Base-by-base conservation (phyloP, 73 alveolate species). In the Effrenium voratum region DNA sequence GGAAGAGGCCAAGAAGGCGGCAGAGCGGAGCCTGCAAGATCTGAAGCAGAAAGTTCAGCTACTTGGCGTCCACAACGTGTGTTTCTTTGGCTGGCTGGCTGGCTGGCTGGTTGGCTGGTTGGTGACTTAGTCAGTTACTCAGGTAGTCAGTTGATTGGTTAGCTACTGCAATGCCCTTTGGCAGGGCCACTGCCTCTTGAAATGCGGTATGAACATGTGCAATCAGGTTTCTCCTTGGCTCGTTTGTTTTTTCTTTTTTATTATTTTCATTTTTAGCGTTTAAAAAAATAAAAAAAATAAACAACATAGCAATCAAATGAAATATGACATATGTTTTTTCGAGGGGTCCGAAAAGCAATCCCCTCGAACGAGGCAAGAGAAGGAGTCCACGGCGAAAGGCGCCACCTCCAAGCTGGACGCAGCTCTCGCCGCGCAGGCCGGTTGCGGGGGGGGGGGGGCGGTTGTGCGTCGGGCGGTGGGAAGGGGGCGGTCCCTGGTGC, bases 1-100 rank as follows among this genome's bases (percentile, higher is more conserved):
- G 12, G 96, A 88, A 22, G 96, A 88, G 24, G 96, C 86, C 72
- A 88, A 86, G n/a, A 43, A 3, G 38, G 60, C 57, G 68, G 94
- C 94, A 6, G 94, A 86, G 83, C 38, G 44, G 47, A 57, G 70
- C 36, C 70, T 86, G 81, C 66, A 86, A 36, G 94, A 86, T 22
- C 52, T 50, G 46, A 82, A 82, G 34, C 70, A 82, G 3, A 82
- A 82, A 73, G 49, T 49, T 47, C 92, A 47, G 92, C 28, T 22
- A 0, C 68, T 79, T 22, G 90, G 59, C 59, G 50, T 34, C 8
- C 50, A 30, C 28, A 22, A 12, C 8, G 63, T 12, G 63, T 52
- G 8, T 52, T 12, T 8, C 26, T 8, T 52, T 52, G 8, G 63
- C 26, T 52, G 63, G 8, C 19, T 52, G 63, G 19, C 8, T 12